Base-by-base conservation (phyloP, 2,329 filamentous ascomycete genomes). In the Penicillium sp. region DNA sequence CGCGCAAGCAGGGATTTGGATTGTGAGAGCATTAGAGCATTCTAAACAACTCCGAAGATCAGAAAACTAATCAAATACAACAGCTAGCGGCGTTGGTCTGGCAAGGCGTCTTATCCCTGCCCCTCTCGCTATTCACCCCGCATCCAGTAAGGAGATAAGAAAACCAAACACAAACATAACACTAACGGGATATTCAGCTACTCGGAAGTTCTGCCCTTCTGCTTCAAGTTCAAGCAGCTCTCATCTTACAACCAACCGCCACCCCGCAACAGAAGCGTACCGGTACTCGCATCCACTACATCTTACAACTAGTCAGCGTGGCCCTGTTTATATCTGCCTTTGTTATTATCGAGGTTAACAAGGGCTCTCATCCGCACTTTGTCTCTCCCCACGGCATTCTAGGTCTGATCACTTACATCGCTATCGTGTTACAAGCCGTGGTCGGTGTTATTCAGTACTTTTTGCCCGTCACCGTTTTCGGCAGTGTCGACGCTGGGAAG, bases 201-300 rank as follows among this genome's bases (percentile, higher is more conserved):
- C 63, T 66, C 13, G 60, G 53, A 21, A 53, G 38, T 5, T 76
- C 88, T 56, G 92, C 86, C 48, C 74, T 96, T 57, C 81, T 96
- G 60, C 81, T 91, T 57, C 81, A 94, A 67, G 83, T 89, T 19
- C 88, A 97, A 79, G 88, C 88, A 54, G 85, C 92, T 63, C 85
- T 97, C 51, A 79, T 94, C 65, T 83, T 97, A 36, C 94, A 99
- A 74, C 94, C 93, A 2, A 96, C 93, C 0, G 84, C 89, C 66
- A 90, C 90, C 0, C 79, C 87, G 2, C 74, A 80, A 16, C 90
- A 96, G 76, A 97, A 97, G 76, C 75, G 75, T 39, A 65, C 78
- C 29, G 86, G 85, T 44, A 84, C 86, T 19, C 75, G 79, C 65
- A 72, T 84, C 46, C 93, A 99, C 75, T 87, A 86, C 25, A 75